Evolutionary conservation across 345 rosid genomes (phyloP), one percentile per base, ranked within the genome.

Genomic region (Corymbia maculata): DNA sequence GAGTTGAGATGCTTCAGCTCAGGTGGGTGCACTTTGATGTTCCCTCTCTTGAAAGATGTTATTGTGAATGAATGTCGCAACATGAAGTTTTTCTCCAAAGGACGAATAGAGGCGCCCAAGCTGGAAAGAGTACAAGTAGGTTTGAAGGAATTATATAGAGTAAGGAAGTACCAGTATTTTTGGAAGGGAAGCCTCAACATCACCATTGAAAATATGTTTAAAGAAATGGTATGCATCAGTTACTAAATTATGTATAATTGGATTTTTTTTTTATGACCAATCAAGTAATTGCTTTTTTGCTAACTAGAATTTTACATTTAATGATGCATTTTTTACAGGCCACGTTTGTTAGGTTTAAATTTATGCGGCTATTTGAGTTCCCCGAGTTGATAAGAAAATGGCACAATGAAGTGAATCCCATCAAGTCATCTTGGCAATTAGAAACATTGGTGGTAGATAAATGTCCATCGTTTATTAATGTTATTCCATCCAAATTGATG

Each of bases 261-360:
- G 42, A 30, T 66, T 7, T 14, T 14, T n/a, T 13, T 6, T 12
- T 6, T 3, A 61, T 28, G 32, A 7, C 15, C 9, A n/a, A n/a
- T n/a, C n/a, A n/a, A 28, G 32, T 61, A 13, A 12, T 28, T 61
- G 30, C 8, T 61, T 61, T 55, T 55, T 28, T 61, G 68, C 32
- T 28, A 12, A 6, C 32, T 12, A 61, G 8, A 28, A 61, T 0
- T 28, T 28, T 61, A 61, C 2, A 0, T 61, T 12, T 28, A 12
- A 12, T 61, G 68, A 12, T 61, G 32, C 7, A 26, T 28, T n/a
- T 1, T 12, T 9, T 5, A 61, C 2, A 28, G 70, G 70, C 4
- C 6, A 1, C 32, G 0, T 0, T 28, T 61, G 70, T 0, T 28
- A 1, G 32, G 4, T 4, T 3, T 6, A 0, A 28, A 16, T 61